These are phyloP conservation scores for Neophaeococcomyces aloes DNA, from an alignment of 2,329 filamentous ascomycete species.

Conservation along the genomic window DNA sequence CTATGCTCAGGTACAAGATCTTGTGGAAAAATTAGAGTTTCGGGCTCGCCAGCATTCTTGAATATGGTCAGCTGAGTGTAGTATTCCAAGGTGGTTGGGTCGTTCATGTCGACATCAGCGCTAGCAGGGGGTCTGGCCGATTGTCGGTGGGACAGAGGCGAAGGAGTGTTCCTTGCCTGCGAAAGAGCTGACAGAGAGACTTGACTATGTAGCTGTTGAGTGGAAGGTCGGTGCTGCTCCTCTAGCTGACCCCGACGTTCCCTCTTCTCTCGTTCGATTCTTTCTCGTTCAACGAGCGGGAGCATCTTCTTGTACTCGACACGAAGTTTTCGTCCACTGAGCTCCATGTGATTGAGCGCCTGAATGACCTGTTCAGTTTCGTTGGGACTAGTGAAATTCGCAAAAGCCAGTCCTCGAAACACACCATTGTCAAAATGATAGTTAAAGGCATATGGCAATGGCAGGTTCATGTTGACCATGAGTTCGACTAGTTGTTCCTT, in stretches of 20 bases:
- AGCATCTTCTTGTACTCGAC: constrained; percentile 99
- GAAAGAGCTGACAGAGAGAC: constrained; percentile 72
- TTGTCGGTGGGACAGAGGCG: constrained; percentile 52
- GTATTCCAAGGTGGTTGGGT: constrained; percentile 73
- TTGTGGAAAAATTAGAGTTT: constrained; percentile 74
- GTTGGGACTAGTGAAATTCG: constrained; percentile 92
- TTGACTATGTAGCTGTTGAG: constrained; percentile 63
- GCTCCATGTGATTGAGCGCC: constrained; percentile 86
- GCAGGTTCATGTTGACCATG: constrained; percentile 89
- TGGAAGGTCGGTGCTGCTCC: constrained; percentile 79
- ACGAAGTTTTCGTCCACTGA: constrained; percentile 84
- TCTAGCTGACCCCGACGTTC: constrained; percentile 92
- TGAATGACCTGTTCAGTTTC: constrained; percentile 91
- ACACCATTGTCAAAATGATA: constrained; percentile 99
- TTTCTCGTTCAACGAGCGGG: constrained; percentile 81
- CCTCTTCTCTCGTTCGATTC: constrained; percentile 93
- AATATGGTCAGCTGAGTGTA: constrained; percentile 87
- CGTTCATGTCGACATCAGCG: constrained; percentile 74
- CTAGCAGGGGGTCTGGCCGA: constrained; percentile 19
- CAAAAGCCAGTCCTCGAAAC: constrained; percentile 90
- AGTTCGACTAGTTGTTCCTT: constrained; percentile 88
- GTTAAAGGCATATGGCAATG: constrained; percentile 96
- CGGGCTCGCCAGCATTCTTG: constrained; percentile 65
- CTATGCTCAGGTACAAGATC: constrained; percentile 73
- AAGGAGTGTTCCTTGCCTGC: constrained; percentile 47